These are phyloP conservation scores for Stagonosporopsis vannaccii DNA, from an alignment of 2,329 filamentous ascomycete genomes.

Conservation along the genomic window DNA sequence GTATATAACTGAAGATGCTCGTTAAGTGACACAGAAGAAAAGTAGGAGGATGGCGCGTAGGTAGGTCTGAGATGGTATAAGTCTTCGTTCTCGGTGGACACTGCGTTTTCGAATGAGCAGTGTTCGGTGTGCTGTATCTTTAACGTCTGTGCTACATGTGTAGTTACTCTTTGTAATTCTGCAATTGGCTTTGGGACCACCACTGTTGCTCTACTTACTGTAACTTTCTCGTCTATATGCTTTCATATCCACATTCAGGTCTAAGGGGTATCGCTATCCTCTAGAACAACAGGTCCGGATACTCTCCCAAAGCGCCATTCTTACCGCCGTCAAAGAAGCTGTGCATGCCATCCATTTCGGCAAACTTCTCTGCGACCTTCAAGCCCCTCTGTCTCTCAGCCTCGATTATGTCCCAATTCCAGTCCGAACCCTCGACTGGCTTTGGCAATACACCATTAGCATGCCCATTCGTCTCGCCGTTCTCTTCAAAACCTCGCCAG, in stretches of 20 bases:
- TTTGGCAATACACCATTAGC: constrained; percentile 35
- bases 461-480: constrained; percentile 19
- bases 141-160: background rate
- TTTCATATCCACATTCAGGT: background rate
- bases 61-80: background rate
- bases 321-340: constrained; percentile 57
- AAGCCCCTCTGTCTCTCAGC: constrained; percentile 63
- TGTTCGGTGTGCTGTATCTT: background rate
- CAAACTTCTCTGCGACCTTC: constrained; percentile 62
- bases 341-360: constrained; percentile 61
- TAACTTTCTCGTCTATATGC: background rate
- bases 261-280: constrained; percentile 4
- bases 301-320: constrained; percentile 55
- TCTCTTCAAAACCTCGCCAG: constrained; percentile 23
- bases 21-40: background rate
- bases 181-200: background rate
- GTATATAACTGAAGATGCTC: constrained; percentile 23
- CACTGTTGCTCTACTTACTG: background rate
- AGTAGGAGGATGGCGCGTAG: background rate
- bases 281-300: constrained; percentile 46
- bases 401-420: constrained; percentile 69
- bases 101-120: background rate
- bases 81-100: background rate
- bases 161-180: background rate
- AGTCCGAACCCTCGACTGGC: constrained; percentile 51